phyloP scores from a whole-genome alignment of 768 basidiomycete genomes.

The Panaeolus papilionaceus region DNA sequence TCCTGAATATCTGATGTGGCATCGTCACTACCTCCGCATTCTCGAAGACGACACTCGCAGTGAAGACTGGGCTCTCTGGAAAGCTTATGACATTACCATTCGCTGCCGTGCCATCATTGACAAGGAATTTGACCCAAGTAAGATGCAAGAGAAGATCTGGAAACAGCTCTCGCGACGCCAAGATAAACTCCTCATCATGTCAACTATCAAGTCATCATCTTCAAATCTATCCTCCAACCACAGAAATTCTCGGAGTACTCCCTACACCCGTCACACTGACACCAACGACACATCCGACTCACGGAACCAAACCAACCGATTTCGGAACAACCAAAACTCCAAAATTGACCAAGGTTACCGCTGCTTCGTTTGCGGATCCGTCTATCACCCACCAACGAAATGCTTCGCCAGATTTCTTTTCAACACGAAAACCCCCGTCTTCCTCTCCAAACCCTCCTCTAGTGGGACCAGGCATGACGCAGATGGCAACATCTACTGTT shows the following conservation, averaged over 20 bases:
- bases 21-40: neutral
- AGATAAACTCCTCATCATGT: neutral
- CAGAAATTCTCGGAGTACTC: neutral
- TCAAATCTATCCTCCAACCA: neutral
- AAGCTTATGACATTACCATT: constrained; percentile 13
- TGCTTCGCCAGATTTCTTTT: neutral
- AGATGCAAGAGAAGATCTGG: neutral
- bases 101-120: neutral
- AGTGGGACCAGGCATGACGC: neutral
- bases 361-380: neutral
- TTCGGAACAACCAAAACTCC: neutral
- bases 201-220: neutral
- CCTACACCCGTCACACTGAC: neutral
- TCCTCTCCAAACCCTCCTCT: neutral
- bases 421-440: neutral
- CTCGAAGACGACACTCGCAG: neutral
- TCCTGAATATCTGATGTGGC: neutral
- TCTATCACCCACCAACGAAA: neutral
- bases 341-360: neutral
- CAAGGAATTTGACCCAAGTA: neutral
- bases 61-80: neutral
- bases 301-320: neutral
- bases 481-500: constrained; percentile 3
- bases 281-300: neutral
- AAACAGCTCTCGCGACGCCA: neutral